phyloP scores from a whole-genome alignment of 2,329 filamentous ascomycete genomes.

The Fusarium longipes region DNA sequence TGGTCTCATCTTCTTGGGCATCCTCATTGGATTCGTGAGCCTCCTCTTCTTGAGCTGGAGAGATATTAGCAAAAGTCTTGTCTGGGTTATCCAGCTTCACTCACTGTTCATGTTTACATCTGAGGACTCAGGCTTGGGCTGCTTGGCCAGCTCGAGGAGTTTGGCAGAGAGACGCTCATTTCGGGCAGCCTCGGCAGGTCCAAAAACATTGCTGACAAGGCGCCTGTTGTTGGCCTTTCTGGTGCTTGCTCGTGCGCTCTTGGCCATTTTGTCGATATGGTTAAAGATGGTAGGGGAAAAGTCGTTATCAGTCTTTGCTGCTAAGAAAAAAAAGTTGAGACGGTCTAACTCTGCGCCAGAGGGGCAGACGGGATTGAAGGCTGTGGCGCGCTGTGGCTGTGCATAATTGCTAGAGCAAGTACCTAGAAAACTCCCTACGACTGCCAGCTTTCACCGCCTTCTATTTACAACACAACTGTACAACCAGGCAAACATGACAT shows the following conservation, averaged over 20 bases:
- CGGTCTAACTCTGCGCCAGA: background rate
- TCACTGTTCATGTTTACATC: conserved; percentile 62
- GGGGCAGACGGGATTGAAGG: conserved; percentile 16
- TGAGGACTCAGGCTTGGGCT: conserved; percentile 73
- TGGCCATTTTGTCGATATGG: conserved; percentile 75
- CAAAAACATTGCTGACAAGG: conserved; percentile 85
- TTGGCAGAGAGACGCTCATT: conserved; percentile 87
- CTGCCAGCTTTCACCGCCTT: conserved; percentile 44
- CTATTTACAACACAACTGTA: conserved; percentile 19
- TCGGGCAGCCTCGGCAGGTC: conserved; percentile 81
- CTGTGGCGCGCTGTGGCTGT: conserved; percentile 37
- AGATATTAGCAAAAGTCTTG: conserved; percentile 11
- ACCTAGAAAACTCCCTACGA: conserved; percentile 3
- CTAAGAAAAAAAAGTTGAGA: conserved; percentile 44
- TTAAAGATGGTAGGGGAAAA: conserved; percentile 24
- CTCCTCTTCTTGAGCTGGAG: conserved; percentile 46
- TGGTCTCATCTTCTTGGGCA: conserved; percentile 41
- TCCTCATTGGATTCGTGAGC: conserved; percentile 48
- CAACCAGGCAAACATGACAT: conserved; percentile 44
- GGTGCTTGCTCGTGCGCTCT: conserved; percentile 81
- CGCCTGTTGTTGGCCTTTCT: conserved; percentile 86
- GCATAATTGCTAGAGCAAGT: background rate
- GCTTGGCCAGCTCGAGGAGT: conserved; percentile 80
- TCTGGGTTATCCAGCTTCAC: background rate
- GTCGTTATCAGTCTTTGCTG: conserved; percentile 30